Percentiles rank a stretch among this genome's conserved stretches.
Evolutionary conservation across 495 filamentous ascomycete species (phyloP).

Genomic region (Aspergillus hancockii): DNA sequence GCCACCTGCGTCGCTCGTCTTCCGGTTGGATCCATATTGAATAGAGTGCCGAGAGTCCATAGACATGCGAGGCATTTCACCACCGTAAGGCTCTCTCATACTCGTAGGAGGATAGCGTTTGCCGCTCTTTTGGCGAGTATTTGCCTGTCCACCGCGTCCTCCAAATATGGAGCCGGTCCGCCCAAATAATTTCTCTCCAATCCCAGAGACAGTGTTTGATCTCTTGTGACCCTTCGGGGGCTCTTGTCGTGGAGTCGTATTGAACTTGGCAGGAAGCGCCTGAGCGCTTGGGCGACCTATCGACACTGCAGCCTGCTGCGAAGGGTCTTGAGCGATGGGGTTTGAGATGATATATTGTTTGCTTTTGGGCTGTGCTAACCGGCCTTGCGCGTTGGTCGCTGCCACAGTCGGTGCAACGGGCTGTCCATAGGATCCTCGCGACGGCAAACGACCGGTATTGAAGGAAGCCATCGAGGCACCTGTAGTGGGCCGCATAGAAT

Average conservation of each 20-base stretch:
- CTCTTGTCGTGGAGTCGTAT: conserved; percentile 47
- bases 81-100: conserved; percentile 63
- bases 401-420: conserved; percentile 86
- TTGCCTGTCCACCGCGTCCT: conserved; percentile 46
- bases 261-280: conserved; percentile 45
- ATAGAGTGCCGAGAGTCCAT: conserved; percentile 81
- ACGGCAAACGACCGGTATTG: conserved; percentile 64
- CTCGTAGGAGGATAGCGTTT: conserved; percentile 74
- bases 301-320: conserved; percentile 31
- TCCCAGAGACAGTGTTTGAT: conserved; percentile 84
- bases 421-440: conserved; percentile 84
- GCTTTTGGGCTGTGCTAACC: conserved; percentile 79
- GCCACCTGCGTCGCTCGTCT: conserved; percentile 79
- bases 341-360: conserved; percentile 77
- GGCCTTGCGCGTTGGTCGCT: conserved; percentile 86
- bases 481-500: conserved; percentile 70
- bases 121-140: conserved; percentile 37
- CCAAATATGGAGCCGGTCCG: conserved; percentile 79
- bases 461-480: conserved; percentile 78
- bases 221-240: conserved; percentile 77
- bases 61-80: conserved; percentile 65
- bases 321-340: conserved; percentile 59
- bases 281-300: conserved; percentile 64
- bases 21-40: conserved; percentile 72
- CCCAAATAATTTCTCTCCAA: conserved; percentile 75